A percentile compares a stretch with the other conserved stretches of the same genome.
phyloP scores from a whole-genome alignment of 257 asterid species.

The Ophiorrhiza pumila region DNA sequence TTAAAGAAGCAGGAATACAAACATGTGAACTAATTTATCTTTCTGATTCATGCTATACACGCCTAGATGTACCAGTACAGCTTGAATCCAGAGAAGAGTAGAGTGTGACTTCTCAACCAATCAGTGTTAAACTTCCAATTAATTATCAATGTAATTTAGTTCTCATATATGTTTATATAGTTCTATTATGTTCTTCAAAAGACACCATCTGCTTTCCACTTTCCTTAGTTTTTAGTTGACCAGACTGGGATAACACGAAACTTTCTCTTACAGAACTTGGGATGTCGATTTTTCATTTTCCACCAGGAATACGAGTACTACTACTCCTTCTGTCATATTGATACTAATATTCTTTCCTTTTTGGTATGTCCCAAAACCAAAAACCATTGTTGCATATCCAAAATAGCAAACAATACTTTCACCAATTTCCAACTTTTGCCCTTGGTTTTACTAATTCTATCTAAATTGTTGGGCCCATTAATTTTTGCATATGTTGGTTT shows the following conservation, averaged over 20 bases:
- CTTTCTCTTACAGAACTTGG: background rate
- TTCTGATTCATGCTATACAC: background rate
- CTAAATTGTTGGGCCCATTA: too few relatives aligned
- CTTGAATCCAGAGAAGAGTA: background rate
- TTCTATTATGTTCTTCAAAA: background rate
- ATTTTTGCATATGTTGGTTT: too few relatives aligned
- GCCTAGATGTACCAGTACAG: background rate
- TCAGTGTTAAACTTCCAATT: background rate
- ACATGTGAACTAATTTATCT: background rate
- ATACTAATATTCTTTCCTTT: too few relatives aligned
- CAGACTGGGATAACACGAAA: background rate
- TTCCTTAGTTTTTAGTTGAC: background rate
- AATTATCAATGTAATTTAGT: background rate
- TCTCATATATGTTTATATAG: background rate
- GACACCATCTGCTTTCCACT: background rate
- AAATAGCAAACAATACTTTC: too few relatives aligned
- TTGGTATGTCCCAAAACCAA: too few relatives aligned
- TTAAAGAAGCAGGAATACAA: background rate
- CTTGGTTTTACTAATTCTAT: background rate
- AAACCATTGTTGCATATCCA: too few relatives aligned
- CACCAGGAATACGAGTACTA: background rate
- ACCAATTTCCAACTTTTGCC: background rate
- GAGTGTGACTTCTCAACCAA: background rate
- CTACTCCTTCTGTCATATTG: too few relatives aligned
- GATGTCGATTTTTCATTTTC: background rate